Conservation (phyloP, 768 basidiomycete genomes). For the Phaeotremella skinneri region DNA sequence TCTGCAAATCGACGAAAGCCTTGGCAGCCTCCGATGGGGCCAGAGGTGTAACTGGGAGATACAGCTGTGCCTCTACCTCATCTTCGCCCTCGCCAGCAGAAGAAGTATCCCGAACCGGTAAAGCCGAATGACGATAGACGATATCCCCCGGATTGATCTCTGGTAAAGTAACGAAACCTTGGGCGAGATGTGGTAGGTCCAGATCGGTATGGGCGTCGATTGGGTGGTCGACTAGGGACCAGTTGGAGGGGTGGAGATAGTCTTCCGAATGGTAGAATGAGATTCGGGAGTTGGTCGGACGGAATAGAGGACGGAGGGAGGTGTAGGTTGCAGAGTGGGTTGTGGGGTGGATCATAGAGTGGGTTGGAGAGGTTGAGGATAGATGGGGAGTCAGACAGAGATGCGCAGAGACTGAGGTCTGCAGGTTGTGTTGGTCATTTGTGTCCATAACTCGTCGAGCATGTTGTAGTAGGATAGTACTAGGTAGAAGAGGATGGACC, state of each 20-base stretch:
- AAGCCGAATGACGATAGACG: conserved; percentile 26
- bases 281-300: conserved; percentile 23
- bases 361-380: conserved; percentile 6
- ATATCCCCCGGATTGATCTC: conserved; percentile 38
- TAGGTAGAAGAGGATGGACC: background rate
- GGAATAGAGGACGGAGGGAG: conserved; percentile 35
- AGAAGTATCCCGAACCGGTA: conserved; percentile 19
- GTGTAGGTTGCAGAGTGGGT: conserved; percentile 36
- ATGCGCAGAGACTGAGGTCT: conserved; percentile 15
- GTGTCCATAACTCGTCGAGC: background rate
- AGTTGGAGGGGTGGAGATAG: conserved; percentile 38
- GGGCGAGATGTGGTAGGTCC: conserved; percentile 28
- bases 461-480: background rate
- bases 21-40: background rate
- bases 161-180: conserved; percentile 12
- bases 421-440: conserved; percentile 7
- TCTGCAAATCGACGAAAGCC: conserved; percentile 16
- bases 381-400: conserved; percentile 27
- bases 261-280: conserved; percentile 33
- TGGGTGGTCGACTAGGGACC: conserved; percentile 23
- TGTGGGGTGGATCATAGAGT: conserved; percentile 18
- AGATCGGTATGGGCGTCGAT: background rate
- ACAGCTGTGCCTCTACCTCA: background rate
- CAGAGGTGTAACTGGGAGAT: conserved; percentile 13
- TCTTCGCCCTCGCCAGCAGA: background rate